Evolutionary conservation across 257 asterid genomes (phyloP), one percentile per base, ranked within the genome.

Genomic region (Solanum pinnatisectum): DNA sequence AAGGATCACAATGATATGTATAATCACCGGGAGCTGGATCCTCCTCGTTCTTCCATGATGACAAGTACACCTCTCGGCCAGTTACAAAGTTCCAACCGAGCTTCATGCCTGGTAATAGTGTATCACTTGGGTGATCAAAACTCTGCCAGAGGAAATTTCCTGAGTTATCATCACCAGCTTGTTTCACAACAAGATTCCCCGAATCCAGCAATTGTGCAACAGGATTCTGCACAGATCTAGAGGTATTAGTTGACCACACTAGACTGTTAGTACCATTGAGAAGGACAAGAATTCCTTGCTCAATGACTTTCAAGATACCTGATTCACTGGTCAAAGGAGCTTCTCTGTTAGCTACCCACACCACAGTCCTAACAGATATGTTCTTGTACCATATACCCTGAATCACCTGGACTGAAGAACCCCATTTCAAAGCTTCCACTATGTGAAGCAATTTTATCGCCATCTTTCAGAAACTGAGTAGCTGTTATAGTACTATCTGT

Each of bases 21-120:
- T 59, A 92, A 3, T 92, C 92, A 27, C 93, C 93, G 1, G 86
- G 84, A 8, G 94, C 90, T 37, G 94, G 95, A 52, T 93, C 93
- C 4, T 91, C 91, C 15, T 33, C 15, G 1, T 22, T 84, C 84
- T 60, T 90, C 94, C 93, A 90, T 1, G 95, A 91, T 2, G 90
- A 90, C 52, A 92, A 27, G 10, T 89, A 60, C 40, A n/a, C 89
- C 37, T 77, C 72, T 11, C 20, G 1, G 18, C 83, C 73, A 49
- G 74, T 88, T 14, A 37, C 5, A 33, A 87, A 81, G 37, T 88
- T 88, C 65, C 63, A 77, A 8, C 83, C 87, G 71, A 81, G 86
- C n/a, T 52, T 30, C 85, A 72, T 90, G 1, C 90, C 90, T 33
- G 91, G 87, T 32, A 90, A 49, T 44, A 71, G 88, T 2, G 89